phyloP scores from a whole-genome alignment of 2,329 filamentous ascomycete genomes.

The Ustulina deusta region DNA sequence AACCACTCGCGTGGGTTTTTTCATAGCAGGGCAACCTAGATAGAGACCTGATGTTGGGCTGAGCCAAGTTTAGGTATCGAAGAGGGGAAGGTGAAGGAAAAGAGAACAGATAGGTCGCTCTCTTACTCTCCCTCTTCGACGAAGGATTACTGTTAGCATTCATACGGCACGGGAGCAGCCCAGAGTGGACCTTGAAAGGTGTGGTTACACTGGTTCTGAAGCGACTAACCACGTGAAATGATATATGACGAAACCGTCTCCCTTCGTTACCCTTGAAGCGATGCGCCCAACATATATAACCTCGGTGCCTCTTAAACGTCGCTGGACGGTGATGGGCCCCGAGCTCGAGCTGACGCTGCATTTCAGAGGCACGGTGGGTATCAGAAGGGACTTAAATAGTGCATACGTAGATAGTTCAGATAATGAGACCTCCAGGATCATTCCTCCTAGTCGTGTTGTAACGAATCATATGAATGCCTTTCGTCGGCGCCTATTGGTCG shows the following conservation, averaged over 20 bases:
- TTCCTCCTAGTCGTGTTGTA: not conserved
- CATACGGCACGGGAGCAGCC: not conserved
- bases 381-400: not conserved
- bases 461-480: not conserved
- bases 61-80: not conserved
- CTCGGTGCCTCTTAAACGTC: not conserved
- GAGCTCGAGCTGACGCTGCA: not conserved
- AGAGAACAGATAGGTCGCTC: not conserved
- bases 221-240: not conserved
- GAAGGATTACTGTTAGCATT: not conserved
- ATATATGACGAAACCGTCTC: not conserved
- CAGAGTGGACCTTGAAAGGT: not conserved
- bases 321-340: not conserved
- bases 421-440: too few relatives aligned
- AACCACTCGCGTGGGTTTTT: not conserved
- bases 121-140: not conserved
- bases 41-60: not conserved
- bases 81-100: not conserved
- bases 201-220: not conserved
- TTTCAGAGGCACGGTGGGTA: not conserved
- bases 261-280: not conserved
- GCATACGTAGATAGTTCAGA: not conserved
- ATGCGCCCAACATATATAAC: not conserved
- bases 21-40: not conserved
- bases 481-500: not conserved